Evolutionary conservation across 31 red algal genomes (phyloP), one percentile per base, ranked within the genome.

Genomic region (Odonthalia washingtoniensis): DNA sequence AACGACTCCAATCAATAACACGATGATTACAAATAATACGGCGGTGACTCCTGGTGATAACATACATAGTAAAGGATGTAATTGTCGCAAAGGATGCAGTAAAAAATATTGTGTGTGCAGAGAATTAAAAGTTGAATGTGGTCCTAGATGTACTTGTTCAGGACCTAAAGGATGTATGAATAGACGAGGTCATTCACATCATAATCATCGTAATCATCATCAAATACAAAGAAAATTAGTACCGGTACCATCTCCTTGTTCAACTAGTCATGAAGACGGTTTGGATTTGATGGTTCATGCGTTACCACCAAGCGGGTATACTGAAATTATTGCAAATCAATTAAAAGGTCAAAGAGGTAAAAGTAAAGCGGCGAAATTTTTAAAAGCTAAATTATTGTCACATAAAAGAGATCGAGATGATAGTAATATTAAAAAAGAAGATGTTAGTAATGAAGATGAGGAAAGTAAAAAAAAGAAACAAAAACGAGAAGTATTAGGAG

Each of bases 101-200:
- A 94, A 94, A 46, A 87, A 88, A 26, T 94, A 94, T 63, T 94
- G 91, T 39, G 91, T 94, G 32, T 94, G 91, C 30, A 74, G 84
- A 14, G 78, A 88, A 35, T 73, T 84, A 57, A 38, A 53, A 16
- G 84, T 88, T 17, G 68, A 72, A 5, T 94, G 91, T 35, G 83
- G 83, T 5, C 77, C 78, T 4, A 43, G 83, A 2, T 94, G 91
- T 78, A 94, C 83, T 16, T 94, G 91, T 39, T 84, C 88, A 4
- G 88, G 88, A 27, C 88, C 88, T 17, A 84, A 85, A 4, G 88
- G 88, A 2, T 91, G 88, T 46, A 73, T 74, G 37, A 91, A 91
- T 75, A 36, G 80, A 68, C 65, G 64, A 38, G 40, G 31, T 24
- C 40, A 73, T 37, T 43, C 77, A 34, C 27, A 18, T 14, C 30